phyloP scores from a whole-genome alignment of 352 stramenopile genomes.

The Phytophthora pluvialis region DNA sequence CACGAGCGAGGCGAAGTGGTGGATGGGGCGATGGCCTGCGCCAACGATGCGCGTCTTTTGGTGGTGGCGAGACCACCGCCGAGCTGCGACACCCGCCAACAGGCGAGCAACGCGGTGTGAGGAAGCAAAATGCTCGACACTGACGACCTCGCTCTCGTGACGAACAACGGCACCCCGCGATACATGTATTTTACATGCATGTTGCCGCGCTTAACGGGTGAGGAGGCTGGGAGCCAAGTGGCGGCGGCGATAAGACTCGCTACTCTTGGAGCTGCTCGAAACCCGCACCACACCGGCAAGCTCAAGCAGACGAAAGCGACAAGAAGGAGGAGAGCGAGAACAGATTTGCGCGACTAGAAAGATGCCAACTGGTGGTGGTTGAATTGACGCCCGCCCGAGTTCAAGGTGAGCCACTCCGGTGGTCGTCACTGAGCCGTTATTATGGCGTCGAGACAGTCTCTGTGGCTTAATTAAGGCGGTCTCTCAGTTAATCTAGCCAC shows the following conservation, averaged over 20 bases:
- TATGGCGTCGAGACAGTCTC: no score
- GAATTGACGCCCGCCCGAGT: constrained; percentile 9
- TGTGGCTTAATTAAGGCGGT: no score
- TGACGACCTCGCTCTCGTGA: constrained; percentile 2
- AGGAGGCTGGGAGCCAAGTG: constrained; percentile 21
- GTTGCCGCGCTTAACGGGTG: no score
- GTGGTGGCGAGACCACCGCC: constrained; percentile 10
- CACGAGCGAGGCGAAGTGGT: not conserved
- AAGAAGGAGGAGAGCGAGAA: constrained; percentile 1
- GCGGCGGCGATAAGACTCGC: constrained; percentile 14
- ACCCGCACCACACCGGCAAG: not conserved
- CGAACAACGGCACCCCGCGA: constrained; percentile 8
- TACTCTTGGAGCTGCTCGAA: constrained; percentile 12
- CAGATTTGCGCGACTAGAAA: constrained; percentile 28
- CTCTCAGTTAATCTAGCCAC: no score
- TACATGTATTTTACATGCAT: no score
- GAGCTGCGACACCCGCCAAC: constrained; percentile 24
- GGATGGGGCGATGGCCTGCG: not conserved
- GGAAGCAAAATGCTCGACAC: constrained; percentile 12
- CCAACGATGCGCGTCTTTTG: constrained; percentile 13
- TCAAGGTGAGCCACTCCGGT: constrained; percentile 24
- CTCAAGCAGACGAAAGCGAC: constrained; percentile 11
- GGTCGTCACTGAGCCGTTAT: no score
- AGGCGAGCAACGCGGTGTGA: constrained; percentile 27
- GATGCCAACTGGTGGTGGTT: constrained; percentile 13